Conservation (phyloP, 2,329 filamentous ascomycete genomes). For the Mycocentrospora acerina region DNA sequence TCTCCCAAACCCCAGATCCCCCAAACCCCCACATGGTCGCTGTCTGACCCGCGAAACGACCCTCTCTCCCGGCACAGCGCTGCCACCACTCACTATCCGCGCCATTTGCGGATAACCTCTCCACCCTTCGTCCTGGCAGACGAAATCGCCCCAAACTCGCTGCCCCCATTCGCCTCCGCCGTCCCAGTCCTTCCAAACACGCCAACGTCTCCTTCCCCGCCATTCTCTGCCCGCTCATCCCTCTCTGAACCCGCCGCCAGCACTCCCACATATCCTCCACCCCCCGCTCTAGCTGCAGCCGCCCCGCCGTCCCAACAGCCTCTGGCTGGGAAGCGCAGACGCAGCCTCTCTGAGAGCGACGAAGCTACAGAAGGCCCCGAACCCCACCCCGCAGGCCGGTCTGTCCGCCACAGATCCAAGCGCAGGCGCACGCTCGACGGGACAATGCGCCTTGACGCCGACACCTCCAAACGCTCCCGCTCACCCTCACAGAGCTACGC, state of each 20-base stretch:
- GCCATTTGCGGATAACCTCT: conserved; percentile 35
- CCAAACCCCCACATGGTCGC: conserved; percentile 17
- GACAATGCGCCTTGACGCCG: conserved; percentile 47
- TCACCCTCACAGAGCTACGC: conserved; percentile 40
- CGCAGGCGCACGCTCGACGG: conserved; percentile 45
- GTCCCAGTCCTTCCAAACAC: conserved; percentile 67
- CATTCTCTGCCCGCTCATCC: conserved; percentile 35
- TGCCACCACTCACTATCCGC: conserved; percentile 27
- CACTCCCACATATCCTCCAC: conserved; percentile 15
- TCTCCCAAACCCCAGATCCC: conserved; percentile 8
- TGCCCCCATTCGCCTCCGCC: conserved; percentile 68
- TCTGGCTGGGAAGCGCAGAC: conserved; percentile 34
- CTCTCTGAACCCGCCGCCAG: conserved; percentile 18
- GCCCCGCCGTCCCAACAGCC: conserved; percentile 14
- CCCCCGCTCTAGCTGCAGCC: conserved; percentile 14
- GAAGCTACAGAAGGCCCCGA: conserved; percentile 19
- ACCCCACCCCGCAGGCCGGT: conserved; percentile 28
- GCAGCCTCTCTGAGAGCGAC: conserved; percentile 34
- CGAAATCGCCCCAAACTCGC: conserved; percentile 58
- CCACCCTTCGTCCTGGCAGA: conserved; percentile 69
- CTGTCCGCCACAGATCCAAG: conserved; percentile 43
- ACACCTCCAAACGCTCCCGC: conserved; percentile 43
- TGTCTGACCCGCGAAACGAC: conserved; percentile 11
- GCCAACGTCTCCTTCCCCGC: conserved; percentile 51
- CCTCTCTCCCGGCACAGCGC: conserved; percentile 20